phyloP scores from a whole-genome alignment of 805 yeast species.

The Metschnikowia chrysomelidarum region DNA sequence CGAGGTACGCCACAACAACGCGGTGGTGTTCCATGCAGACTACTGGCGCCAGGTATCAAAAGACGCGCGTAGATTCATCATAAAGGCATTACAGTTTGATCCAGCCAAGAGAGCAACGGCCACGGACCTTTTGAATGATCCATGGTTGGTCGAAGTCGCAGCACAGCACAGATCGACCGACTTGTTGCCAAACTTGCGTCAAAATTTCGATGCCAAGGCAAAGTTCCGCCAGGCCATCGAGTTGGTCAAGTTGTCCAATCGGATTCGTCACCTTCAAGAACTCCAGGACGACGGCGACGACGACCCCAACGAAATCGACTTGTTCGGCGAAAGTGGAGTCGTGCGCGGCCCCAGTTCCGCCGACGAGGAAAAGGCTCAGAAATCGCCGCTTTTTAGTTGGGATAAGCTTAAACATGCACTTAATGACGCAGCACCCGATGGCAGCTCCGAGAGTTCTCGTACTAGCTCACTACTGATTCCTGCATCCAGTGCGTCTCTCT shows the following conservation, averaged over 20 bases:
- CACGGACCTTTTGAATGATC: conserved; percentile 58
- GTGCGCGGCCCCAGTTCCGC: conserved; percentile 5
- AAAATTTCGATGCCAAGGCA: conserved; percentile 78
- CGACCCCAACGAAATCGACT: conserved; percentile 45
- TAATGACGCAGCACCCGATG: conserved; percentile 16
- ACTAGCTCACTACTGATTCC: no score
- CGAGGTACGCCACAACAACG: conserved; percentile 70
- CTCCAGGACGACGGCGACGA: conserved; percentile 58
- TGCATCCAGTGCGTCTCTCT: conserved; percentile 6
- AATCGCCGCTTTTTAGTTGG: conserved; percentile 29
- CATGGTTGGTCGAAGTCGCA: conserved; percentile 63
- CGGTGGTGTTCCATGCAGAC: conserved; percentile 80
- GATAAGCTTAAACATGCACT: conserved; percentile 26
- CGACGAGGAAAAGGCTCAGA: conserved; percentile 10
- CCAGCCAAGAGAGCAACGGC: conserved; percentile 72
- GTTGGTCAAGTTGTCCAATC: conserved; percentile 75
- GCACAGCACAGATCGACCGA: conserved; percentile 53
- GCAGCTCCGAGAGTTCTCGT: no score
- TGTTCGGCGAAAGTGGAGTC: conserved; percentile 36
- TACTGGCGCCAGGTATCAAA: conserved; percentile 82
- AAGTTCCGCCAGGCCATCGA: conserved; percentile 86
- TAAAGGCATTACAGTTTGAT: conserved; percentile 64
- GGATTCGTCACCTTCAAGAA: conserved; percentile 67
- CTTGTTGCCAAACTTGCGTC: conserved; percentile 76
- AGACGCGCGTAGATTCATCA: conserved; percentile 78